Evolutionary conservation across 768 basidiomycete species (phyloP).

Genomic region (Paxillus rubicundulus): DNA sequence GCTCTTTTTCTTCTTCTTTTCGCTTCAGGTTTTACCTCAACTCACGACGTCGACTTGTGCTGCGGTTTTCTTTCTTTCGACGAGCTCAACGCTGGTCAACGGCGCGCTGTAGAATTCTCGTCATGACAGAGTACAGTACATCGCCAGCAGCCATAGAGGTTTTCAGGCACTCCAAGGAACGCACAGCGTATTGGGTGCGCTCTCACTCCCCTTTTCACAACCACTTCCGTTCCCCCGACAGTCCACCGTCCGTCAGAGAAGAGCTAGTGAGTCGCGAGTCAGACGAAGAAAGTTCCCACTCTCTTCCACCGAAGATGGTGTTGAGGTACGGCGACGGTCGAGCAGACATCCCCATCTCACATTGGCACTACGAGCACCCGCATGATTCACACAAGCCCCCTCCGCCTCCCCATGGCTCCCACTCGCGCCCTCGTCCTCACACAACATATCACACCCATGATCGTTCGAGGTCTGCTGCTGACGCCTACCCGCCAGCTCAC

Average conservation of each 20-base stretch:
- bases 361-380: conserved; percentile 32
- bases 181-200: conserved; percentile 65
- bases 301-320: conserved; percentile 69
- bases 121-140: conserved; percentile 64
- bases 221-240: conserved; percentile 56
- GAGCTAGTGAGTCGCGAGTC: conserved; percentile 42
- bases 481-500: conserved; percentile 29
- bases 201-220: conserved; percentile 35
- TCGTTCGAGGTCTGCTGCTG: conserved; percentile 39
- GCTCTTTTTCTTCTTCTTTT: conserved; percentile 8
- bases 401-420: conserved; percentile 22
- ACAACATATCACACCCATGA: conserved; percentile 33
- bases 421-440: conserved; percentile 26
- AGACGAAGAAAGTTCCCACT: conserved; percentile 41
- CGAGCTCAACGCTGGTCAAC: too few species aligned
- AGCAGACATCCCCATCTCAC: conserved; percentile 62
- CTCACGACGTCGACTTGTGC: not conserved
- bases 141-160: conserved; percentile 58
- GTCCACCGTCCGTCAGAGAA: conserved; percentile 45
- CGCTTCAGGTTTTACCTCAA: conserved; percentile 1
- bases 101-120: not conserved
- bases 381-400: not conserved
- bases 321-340: conserved; percentile 65
- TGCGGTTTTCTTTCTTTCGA: not conserved
- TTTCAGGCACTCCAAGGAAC: conserved; percentile 56